Base-by-base conservation (phyloP, 1,139 yeast species). In the Debaryomyces sp. region DNA sequence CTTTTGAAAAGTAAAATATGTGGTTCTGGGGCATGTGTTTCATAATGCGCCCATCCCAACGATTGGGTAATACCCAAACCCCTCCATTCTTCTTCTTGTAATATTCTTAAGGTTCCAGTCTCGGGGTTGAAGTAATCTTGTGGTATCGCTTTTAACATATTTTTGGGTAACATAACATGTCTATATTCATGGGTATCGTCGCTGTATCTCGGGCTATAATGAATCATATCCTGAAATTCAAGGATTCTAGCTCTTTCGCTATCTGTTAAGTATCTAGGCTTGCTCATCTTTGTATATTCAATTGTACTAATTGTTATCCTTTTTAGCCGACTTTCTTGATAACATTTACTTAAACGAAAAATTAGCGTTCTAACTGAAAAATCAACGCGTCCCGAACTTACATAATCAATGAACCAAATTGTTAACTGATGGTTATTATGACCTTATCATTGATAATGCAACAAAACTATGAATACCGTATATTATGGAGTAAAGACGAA, bases 1-100 rank as follows among this genome's bases (percentile, higher is more conserved):
- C 90, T 76, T 66, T 92, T 94, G 75, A 95, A 95, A 55, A 95
- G 77, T 54, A 95, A 74, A 53, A 95, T 94, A 65, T 95, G 99
- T 24, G 99, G 99, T 67, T 95, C 99, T 32, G 99, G 99, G 0
- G 97, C 85, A 68, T 95, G 99, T 45, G 97, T 92, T 63, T 94
- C 99, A 65, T 94, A 95, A 68, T 95, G 99, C 45, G 82, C 95
- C 99, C 99, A 95, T 1, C 99, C 99, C 52, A 95, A 77, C 42
- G 96, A 89, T 68, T 94, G 99, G 9, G 99, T 95, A 61, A 95
- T 91, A 4, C 99, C 99, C 49, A 95, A 76, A 2, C 98, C 98
- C 67, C 99, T 80, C 99, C 99, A 95, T 69, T 95, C 99, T 58
- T 94, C 98, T 67, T 95, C 99, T 50, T 87, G 71, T 46, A 95